Percentiles rank a stretch among this genome's conserved stretches.
These are phyloP conservation scores for Colletotrichum tropicale DNA, from an alignment of 2,329 filamentous ascomycete genomes.

Conservation along the genomic window DNA sequence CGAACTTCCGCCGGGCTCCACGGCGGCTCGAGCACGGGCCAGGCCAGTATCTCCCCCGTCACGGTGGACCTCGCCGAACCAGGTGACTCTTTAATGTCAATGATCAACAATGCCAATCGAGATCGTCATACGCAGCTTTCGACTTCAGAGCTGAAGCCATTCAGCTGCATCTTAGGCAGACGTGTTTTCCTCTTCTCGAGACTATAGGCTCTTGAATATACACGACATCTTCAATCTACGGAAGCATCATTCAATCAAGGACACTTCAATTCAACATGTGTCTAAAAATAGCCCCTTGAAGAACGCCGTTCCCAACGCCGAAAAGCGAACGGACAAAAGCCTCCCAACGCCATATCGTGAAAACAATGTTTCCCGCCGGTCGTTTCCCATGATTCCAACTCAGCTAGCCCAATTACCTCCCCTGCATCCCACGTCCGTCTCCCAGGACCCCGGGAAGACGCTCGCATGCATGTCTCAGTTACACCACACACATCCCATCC, in stretches of 20 bases:
- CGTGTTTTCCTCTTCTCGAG: accelerated
- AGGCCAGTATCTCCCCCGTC: not conserved
- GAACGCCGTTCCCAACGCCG: not conserved
- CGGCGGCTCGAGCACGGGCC: not conserved
- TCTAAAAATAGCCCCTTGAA: not conserved
- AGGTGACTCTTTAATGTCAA: not conserved
- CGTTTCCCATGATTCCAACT: not conserved
- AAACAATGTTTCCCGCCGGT: not conserved
- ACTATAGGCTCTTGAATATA: not conserved
- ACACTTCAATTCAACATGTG: not conserved
- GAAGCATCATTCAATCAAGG: not conserved
- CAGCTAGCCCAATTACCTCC: not conserved
- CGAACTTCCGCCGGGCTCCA: not conserved
- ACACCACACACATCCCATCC: not conserved
- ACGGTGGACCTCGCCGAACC: not conserved
- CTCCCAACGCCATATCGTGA: not conserved
- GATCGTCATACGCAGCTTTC: not conserved
- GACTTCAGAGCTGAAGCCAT: not conserved
- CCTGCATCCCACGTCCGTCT: not conserved
- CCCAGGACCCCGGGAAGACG: not conserved
- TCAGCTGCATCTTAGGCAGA: not conserved
- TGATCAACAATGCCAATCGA: not conserved
- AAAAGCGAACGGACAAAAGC: not conserved
- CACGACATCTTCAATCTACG: accelerated
- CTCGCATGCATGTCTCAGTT: not conserved